A percentile compares a stretch with the other conserved stretches of the same genome.
Evolutionary conservation across 208 protist genomes (phyloP).

Genomic region (Leishmania turanica): DNA sequence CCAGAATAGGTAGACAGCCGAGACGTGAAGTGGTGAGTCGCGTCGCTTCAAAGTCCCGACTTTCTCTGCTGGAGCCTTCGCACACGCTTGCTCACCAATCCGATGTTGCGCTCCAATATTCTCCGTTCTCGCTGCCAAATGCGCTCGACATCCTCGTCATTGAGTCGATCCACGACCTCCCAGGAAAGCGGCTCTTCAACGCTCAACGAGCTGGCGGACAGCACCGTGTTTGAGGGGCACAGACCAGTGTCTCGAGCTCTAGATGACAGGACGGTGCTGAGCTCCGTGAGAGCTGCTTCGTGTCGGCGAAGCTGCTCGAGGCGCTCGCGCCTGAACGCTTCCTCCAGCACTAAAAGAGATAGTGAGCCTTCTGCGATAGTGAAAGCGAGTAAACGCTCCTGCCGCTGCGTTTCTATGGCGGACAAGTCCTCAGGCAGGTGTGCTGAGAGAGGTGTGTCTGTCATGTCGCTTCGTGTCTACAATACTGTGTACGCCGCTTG

Average conservation of each 20-base stretch:
- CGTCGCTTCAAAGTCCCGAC: background rate
- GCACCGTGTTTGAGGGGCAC: background rate
- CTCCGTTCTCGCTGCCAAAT: constrained; percentile 25
- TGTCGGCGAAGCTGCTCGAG: constrained; percentile 25
- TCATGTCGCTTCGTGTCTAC: background rate
- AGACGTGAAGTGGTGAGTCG: background rate
- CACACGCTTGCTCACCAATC: constrained; percentile 7
- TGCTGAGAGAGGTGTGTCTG: background rate
- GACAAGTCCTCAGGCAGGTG: background rate
- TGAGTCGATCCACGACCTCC: constrained; percentile 14
- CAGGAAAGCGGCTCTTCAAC: constrained; percentile 10
- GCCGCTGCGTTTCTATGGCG: constrained; percentile 4
- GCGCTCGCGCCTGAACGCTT: constrained; percentile 20
- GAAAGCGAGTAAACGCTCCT: constrained; percentile 16
- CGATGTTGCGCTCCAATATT: constrained; percentile 10
- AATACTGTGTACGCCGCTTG: background rate
- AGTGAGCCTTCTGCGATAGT: constrained; percentile 25
- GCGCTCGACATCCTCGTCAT: constrained; percentile 26
- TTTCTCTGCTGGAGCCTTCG: constrained; percentile 9
- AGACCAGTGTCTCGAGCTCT: background rate
- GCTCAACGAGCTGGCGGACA: background rate
- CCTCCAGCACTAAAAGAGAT: constrained; percentile 15
- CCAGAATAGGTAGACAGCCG: background rate
- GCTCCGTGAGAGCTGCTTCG: constrained; percentile 14
- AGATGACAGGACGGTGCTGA: constrained; percentile 6